A percentile compares a stretch with the other conserved stretches of the same genome.
phyloP scores from a whole-genome alignment of 495 filamentous ascomycete species.

The Hyaloscypha bicolor region DNA sequence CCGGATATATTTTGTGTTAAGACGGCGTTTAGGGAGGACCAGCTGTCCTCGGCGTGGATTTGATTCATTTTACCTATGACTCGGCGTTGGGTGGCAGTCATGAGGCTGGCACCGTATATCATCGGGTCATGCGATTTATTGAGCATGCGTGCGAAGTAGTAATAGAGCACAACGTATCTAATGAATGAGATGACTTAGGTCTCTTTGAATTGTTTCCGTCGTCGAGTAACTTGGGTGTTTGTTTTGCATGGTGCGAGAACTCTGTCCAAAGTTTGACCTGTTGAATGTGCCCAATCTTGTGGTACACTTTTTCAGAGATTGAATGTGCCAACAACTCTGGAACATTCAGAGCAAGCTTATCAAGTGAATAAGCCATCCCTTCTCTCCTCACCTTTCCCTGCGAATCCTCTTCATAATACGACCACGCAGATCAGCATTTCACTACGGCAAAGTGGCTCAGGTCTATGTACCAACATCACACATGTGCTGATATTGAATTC shows the following conservation, averaged over 20 bases:
- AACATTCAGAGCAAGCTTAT: too few species aligned
- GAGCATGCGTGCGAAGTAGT: neutral
- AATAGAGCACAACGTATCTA: slow-evolving; percentile 3
- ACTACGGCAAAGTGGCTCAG: too few species aligned
- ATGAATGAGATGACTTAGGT: slow-evolving; percentile 4
- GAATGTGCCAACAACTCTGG: too few species aligned
- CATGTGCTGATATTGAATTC: too few species aligned
- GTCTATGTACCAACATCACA: too few species aligned
- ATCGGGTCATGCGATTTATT: neutral
- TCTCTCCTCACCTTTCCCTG: too few species aligned
- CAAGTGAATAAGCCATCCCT: too few species aligned
- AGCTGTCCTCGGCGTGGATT: slow-evolving; percentile 9
- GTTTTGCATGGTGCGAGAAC: neutral
- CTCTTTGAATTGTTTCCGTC: neutral
- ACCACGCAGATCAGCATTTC: too few species aligned
- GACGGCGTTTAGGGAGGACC: slow-evolving; percentile 10
- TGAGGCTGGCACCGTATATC: neutral
- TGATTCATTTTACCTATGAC: slow-evolving; percentile 7
- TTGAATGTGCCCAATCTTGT: neutral
- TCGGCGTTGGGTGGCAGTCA: slow-evolving; percentile 13
- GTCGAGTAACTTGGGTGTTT: neutral
- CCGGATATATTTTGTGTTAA: neutral
- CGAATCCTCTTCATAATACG: too few species aligned
- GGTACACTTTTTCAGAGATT: too few species aligned
- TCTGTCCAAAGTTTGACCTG: neutral